A percentile compares a stretch with the other conserved stretches of the same genome.
Evolutionary conservation across 805 yeast species (phyloP).

Genomic region (Naumovozyma baii): DNA sequence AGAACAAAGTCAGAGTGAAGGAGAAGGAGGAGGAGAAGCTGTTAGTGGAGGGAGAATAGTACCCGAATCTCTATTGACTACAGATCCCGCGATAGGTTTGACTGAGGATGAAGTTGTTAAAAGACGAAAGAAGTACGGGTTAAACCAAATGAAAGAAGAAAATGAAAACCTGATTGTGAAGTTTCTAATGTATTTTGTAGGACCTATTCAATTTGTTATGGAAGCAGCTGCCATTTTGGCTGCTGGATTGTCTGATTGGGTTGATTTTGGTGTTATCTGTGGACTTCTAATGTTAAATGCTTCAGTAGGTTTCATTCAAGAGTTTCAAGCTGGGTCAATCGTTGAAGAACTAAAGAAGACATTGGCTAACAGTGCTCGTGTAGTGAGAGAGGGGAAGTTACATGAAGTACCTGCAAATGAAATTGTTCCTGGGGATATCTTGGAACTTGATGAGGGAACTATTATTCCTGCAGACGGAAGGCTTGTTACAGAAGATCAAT

Average conservation of each 20-base stretch:
- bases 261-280: constrained; percentile 95
- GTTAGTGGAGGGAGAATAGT: constrained; percentile 61
- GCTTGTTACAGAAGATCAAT: constrained; percentile 72
- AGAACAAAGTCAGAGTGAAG: constrained; percentile 42
- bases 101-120: constrained; percentile 63
- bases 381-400: constrained; percentile 72
- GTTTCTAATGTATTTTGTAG: constrained; percentile 80
- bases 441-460: constrained; percentile 87
- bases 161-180: constrained; percentile 67
- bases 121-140: constrained; percentile 86
- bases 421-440: constrained; percentile 90
- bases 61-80: constrained; percentile 76
- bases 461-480: constrained; percentile 92
- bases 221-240: constrained; percentile 93
- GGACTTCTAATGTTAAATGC: constrained; percentile 83
- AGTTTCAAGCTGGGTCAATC: constrained; percentile 96
- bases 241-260: constrained; percentile 97
- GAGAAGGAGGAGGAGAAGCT: constrained; percentile 34
- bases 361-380: constrained; percentile 80
- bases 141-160: constrained; percentile 87
- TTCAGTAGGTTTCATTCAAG: constrained; percentile 91
- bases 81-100: constrained; percentile 72
- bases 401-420: constrained; percentile 73
- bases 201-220: constrained; percentile 96
- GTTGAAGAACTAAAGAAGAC: constrained; percentile 95